Conservation (phyloP, 345 rosid species). For the Eucalyptus albens region DNA sequence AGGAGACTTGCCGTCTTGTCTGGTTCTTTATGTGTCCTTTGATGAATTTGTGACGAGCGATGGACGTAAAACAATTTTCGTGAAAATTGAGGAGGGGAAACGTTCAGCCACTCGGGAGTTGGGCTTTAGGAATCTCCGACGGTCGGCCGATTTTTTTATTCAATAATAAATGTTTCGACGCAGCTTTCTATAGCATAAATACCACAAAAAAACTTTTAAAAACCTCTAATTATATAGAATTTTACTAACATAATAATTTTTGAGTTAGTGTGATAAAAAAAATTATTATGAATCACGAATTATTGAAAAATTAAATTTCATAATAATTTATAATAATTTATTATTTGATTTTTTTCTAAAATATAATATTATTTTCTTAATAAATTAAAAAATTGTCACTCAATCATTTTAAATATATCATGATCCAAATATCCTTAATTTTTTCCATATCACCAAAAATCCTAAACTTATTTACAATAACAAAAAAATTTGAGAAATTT, state of each 20-base stretch:
- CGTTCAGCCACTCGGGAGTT: not conserved
- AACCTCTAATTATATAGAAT: too few relatives aligned
- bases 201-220: too few relatives aligned
- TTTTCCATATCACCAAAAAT: too few relatives aligned
- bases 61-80: not conserved
- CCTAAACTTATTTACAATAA: too few relatives aligned
- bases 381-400: too few relatives aligned
- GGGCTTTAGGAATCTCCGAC: not conserved
- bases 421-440: too few relatives aligned
- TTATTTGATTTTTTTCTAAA: rapidly evolving
- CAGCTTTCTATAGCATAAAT: too few relatives aligned
- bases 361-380: too few relatives aligned
- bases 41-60: not conserved
- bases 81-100: not conserved
- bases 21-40: not conserved
- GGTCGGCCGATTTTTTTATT: not conserved
- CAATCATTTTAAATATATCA: too few relatives aligned
- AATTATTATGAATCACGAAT: rapidly evolving
- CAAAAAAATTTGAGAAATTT: too few relatives aligned
- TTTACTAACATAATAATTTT: too few relatives aligned
- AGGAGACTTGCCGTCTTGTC: not conserved
- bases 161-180: not conserved
- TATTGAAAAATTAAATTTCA: rapidly evolving
- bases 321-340: rapidly evolving
- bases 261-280: too few relatives aligned